phyloP scores from a whole-genome alignment of 768 basidiomycete genomes.

The Kwoniella shandongensis region DNA sequence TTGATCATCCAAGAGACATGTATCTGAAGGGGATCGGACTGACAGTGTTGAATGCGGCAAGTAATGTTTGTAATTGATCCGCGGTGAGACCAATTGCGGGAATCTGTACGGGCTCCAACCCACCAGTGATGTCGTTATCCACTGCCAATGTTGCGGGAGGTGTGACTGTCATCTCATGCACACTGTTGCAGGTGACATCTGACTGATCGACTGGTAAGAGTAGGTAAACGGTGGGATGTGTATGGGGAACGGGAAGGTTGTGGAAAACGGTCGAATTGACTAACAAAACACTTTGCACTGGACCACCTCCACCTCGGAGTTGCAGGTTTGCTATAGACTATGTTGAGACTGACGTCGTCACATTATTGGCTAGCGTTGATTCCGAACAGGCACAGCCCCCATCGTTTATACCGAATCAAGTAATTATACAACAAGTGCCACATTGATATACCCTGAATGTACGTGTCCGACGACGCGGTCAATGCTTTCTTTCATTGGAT shows the following conservation, averaged over 20 bases:
- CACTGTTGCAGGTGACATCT: too few relatives aligned
- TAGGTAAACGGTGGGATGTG: too few relatives aligned
- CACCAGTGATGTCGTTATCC: too few relatives aligned
- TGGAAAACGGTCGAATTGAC: background rate
- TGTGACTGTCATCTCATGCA: too few relatives aligned
- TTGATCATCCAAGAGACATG: background rate
- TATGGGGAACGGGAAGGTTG: background rate
- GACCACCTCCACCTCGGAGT: conserved; percentile 3
- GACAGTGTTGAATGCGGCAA: background rate
- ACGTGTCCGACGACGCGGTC: conserved; percentile 7
- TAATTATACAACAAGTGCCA: background rate
- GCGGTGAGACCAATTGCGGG: background rate
- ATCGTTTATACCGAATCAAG: background rate
- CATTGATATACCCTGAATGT: background rate
- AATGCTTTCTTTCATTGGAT: background rate
- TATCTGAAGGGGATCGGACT: conserved; percentile 2
- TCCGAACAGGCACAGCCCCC: conserved; percentile 11
- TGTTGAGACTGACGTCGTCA: background rate
- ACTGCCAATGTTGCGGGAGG: too few relatives aligned
- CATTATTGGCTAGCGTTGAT: background rate
- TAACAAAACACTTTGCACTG: background rate
- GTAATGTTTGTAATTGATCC: background rate
- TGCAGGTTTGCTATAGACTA: background rate
- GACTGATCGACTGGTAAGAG: too few relatives aligned
- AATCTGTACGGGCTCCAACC: background rate